Percentiles rank a stretch among this genome's conserved stretches.
phyloP scores from a whole-genome alignment of 2,329 filamentous ascomycete genomes.

The Endothia cerciana region DNA sequence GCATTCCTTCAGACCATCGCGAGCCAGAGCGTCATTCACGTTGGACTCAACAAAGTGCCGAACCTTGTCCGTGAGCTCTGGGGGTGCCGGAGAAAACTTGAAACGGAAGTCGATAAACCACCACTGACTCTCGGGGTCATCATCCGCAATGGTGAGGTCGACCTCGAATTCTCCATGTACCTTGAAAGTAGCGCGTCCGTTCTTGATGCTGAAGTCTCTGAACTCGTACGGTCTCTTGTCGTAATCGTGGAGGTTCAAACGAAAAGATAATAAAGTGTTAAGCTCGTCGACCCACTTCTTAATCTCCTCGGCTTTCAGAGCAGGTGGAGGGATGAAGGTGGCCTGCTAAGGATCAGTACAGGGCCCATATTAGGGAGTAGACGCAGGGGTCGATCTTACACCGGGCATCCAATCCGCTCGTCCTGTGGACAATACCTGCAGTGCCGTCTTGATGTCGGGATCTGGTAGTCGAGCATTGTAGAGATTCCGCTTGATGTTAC shows the following conservation, averaged over 20 bases:
- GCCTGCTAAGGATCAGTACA: slow-evolving; percentile 52
- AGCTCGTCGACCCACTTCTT: slow-evolving; percentile 77
- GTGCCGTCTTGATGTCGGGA: slow-evolving; percentile 87
- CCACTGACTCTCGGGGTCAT: slow-evolving; percentile 81
- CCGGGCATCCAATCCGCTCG: slow-evolving; percentile 80
- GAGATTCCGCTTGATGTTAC: slow-evolving; percentile 74
- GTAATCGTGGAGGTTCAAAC: slow-evolving; percentile 83
- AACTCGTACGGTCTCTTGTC: slow-evolving; percentile 77
- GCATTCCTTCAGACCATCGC: slow-evolving; percentile 75
- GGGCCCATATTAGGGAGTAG: slow-evolving; percentile 38
- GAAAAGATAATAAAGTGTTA: slow-evolving; percentile 80
- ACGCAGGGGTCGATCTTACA: slow-evolving; percentile 48
- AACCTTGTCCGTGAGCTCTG: slow-evolving; percentile 63
- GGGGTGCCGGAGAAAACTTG: slow-evolving; percentile 72
- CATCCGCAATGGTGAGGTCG: slow-evolving; percentile 86
- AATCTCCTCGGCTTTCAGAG: slow-evolving; percentile 72
- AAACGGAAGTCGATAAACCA: slow-evolving; percentile 95
- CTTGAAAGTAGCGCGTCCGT: slow-evolving; percentile 87
- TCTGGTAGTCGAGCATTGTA: slow-evolving; percentile 77
- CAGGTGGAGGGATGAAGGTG: slow-evolving; percentile 75
- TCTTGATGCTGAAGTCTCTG: slow-evolving; percentile 74
- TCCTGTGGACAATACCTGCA: slow-evolving; percentile 81
- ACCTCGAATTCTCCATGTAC: slow-evolving; percentile 88
- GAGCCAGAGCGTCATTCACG: slow-evolving; percentile 71
- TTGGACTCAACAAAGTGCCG: slow-evolving; percentile 69